phyloP scores from a whole-genome alignment of 2,329 filamentous ascomycete genomes.

The Scytalidium sp. region DNA sequence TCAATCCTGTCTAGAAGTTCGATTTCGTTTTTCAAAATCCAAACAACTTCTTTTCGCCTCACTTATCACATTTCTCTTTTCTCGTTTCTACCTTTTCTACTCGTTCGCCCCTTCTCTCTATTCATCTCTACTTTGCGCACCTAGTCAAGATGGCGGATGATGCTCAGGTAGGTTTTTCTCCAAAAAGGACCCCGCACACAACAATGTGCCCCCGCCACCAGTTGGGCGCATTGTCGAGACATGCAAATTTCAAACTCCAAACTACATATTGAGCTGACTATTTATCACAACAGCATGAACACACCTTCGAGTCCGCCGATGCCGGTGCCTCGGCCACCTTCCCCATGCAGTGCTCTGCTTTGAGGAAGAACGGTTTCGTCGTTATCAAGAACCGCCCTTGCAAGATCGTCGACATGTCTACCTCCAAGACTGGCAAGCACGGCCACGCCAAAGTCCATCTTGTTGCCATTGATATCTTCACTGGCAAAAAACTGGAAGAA shows the following conservation, averaged over 20 bases:
- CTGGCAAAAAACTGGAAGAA: slow-evolving; percentile 98
- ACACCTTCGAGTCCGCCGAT: slow-evolving; percentile 89
- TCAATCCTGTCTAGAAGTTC: neutral
- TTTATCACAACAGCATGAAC: slow-evolving; percentile 26
- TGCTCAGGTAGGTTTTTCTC: slow-evolving; percentile 52
- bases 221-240: slow-evolving; percentile 20
- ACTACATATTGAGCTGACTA: neutral
- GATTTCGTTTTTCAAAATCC: neutral
- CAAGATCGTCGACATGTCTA: slow-evolving; percentile 99
- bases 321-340: slow-evolving; percentile 92
- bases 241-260: neutral
- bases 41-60: slow-evolving; percentile 2
- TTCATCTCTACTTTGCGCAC: slow-evolving; percentile 20
- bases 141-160: slow-evolving; percentile 62
- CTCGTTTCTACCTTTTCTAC: slow-evolving; percentile 2
- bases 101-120: neutral
- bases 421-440: slow-evolving; percentile 99
- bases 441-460: slow-evolving; percentile 99
- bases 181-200: slow-evolving; percentile 23
- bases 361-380: slow-evolving; percentile 99
- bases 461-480: slow-evolving; percentile 98
- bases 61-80: slow-evolving; percentile 3
- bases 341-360: slow-evolving; percentile 99
- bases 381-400: slow-evolving; percentile 98
- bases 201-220: slow-evolving; percentile 22